Evolutionary conservation across 2,329 filamentous ascomycete genomes (phyloP), one percentile per base, ranked within the genome.

Genomic region (Aspergillus tamarii): DNA sequence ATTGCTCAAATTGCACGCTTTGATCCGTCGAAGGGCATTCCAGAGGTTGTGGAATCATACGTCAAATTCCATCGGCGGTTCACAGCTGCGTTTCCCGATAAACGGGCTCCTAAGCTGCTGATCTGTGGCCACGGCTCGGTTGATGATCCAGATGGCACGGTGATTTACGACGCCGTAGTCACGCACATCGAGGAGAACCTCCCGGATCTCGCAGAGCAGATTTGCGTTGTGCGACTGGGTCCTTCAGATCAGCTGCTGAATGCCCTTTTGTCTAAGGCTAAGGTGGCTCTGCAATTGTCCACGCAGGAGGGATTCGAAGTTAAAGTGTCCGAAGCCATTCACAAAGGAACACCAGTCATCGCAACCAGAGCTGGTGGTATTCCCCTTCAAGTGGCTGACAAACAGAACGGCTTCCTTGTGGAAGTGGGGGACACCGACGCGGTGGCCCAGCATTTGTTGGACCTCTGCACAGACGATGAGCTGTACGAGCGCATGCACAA

Each of bases 221-320:
- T 94, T 67, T 89, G 91, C 68, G 85, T 93, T 70, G 91, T 93
- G 85, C 89, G 91, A 21, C 83, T 95, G 1, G 88, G 90, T 0
- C 90, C 91, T 32, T 91, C 89, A 12, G 92, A 95, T 71, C 92
- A 95, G 76, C 83, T 93, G 23, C 87, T 95, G 70, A 94, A 95
- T 76, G 87, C 88, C 0, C 81, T 95, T 48, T 84, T 95, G 65
- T 88, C 89, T 43, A 89, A 90, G 57, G 88, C 91, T 0, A 87
- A 89, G 62, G 87, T 93, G 9, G 89, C 89, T 0, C 84, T 95
- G 9, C 92, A 95, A 76, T 86, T 95, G 7, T 94, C 91, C 3
- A 93, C 89, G 0, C 87, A 91, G 41, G 92, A 95, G 74, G 91
- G 92, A 0, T 95, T 95, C 70, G 92, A 95, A 77, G 89, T 95